Base-by-base conservation (phyloP, 2,329 filamentous ascomycete species). In the Cladophialophora carrionii region DNA sequence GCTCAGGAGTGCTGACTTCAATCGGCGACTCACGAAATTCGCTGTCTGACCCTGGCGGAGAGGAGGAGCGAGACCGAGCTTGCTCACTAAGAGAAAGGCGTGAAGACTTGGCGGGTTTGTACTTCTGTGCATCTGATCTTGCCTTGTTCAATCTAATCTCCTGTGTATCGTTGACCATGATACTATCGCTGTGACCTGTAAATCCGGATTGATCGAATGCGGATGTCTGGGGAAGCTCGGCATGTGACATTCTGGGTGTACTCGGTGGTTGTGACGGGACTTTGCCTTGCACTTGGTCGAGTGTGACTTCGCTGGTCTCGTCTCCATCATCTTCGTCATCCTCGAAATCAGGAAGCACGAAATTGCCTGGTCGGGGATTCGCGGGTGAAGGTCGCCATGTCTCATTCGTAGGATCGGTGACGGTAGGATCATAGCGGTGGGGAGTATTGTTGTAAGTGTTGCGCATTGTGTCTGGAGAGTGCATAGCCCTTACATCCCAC, bases 211-310 rank as follows among this genome's bases (percentile, higher is more conserved):
- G 46, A 41, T 51, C 41, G 32, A 43, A 10, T 49, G 8, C 37
- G 5, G 63, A 43, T 17, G 56, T n/a, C 53, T 59, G 62, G 10
- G 67, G 67, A n/a, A 69, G 57, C 57, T 69, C 67, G n/a, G 68
- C 68, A 59, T 70, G 68, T 22, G 68, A 63, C 65, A 70, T 70
- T 48, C 65, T 41, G 14, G 68, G 68, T 51, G 68, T 67, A 48
- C 65, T 66, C 9, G 48, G 48, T 20, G 95, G 95, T 96, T 96
- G 80, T 92, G 89, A 82, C 91, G 95, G 80, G 93, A 98, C 71
- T 98, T 98, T 83, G 97, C 98, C 84, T 97, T 98, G 94, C 98
- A 98, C 84, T 82, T 98, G 53, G 98, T 98, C 83, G 84, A 98
- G 62, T 96, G 92, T 83, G 97, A 96, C 75, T 6, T 46, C 32